Evolutionary conservation across 371 early-diverging fungal genomes (phyloP), one percentile per base, ranked within the genome.

Genomic region (Zychaea mexicana): DNA sequence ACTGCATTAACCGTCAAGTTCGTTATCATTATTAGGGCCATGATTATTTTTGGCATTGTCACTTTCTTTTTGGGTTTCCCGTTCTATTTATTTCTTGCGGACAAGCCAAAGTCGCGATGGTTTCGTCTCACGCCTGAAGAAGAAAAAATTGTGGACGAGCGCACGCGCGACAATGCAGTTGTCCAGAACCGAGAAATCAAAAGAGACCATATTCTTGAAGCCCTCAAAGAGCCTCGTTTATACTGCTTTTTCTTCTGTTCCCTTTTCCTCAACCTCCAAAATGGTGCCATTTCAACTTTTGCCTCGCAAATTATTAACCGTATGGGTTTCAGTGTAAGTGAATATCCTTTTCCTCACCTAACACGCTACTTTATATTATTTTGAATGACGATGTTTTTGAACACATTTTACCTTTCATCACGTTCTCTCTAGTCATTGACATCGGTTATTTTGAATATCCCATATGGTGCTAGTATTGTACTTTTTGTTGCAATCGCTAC

Each of bases 281-380:
- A 78, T 39, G 74, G 78, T 58, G 78, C 72, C 28, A 59, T 78
- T 62, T 68, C 78, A 15, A 67, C 61, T 7, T 78, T 71, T 57
- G 72, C 64, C 38, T 66, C 70, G 12, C 70, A 69, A 32, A 73
- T 77, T 38, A 72, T 70, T 12, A 42, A 26, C 10, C 67, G 60
- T 21, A 69, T 77, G 66, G 77, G 77, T 6, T 77, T 71, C 54
- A 45, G 61, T 46, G 74, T 73, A 67, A 66, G 60, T 55, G 9
- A 12, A 38, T 58, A 45, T 36, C 38, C 5, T 22, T 12, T 21
- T 26, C 5, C 7, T 28, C 27, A 13, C 39, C 3, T 39, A 13
- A 19, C 31, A 36, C 49, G 21, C 13, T 33, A 24, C 39, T 39
- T 62, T 1, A 2, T 36, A 36, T 36, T 36, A 10, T 36, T 36